Conservation (phyloP, 148 eudicot species). For the Limonium bicolor region DNA sequence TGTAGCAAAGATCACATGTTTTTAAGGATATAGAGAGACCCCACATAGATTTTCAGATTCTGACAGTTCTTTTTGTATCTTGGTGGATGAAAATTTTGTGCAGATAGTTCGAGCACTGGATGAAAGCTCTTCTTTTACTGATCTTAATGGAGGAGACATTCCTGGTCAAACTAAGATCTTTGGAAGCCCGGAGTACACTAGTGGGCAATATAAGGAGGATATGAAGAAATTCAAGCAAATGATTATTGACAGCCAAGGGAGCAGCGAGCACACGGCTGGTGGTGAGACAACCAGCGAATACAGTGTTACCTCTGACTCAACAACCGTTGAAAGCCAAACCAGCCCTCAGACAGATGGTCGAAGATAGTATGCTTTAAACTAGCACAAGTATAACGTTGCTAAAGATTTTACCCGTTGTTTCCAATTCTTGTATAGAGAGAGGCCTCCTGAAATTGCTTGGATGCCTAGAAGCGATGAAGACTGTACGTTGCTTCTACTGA, state of each 20-base stretch:
- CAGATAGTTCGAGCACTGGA: slow-evolving; percentile 97
- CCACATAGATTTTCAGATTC: background rate
- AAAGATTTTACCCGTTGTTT: too few species aligned
- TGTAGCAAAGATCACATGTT: background rate
- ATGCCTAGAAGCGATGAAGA: too few species aligned
- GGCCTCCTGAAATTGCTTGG: too few species aligned
- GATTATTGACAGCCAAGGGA: background rate
- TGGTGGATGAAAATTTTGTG: background rate
- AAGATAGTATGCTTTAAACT: too few species aligned
- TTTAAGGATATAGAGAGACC: background rate
- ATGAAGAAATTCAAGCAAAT: slow-evolving; percentile 4
- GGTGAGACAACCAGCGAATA: background rate
- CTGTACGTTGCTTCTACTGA: too few species aligned
- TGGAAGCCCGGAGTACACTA: slow-evolving; percentile 2
- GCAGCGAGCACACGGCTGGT: background rate
- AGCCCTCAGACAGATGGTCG: too few species aligned
- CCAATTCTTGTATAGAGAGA: too few species aligned
- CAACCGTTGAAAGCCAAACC: too few species aligned
- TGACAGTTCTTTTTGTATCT: too few species aligned
- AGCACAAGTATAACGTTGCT: too few species aligned
- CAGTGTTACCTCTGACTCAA: background rate
- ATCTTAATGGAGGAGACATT: slow-evolving; percentile 63
- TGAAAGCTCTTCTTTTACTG: slow-evolving; percentile 78
- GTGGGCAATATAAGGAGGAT: slow-evolving; percentile 3
- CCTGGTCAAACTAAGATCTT: slow-evolving; percentile 38